phyloP scores from a whole-genome alignment of 2,329 filamentous ascomycete species.

The Exserohilum rostratum region DNA sequence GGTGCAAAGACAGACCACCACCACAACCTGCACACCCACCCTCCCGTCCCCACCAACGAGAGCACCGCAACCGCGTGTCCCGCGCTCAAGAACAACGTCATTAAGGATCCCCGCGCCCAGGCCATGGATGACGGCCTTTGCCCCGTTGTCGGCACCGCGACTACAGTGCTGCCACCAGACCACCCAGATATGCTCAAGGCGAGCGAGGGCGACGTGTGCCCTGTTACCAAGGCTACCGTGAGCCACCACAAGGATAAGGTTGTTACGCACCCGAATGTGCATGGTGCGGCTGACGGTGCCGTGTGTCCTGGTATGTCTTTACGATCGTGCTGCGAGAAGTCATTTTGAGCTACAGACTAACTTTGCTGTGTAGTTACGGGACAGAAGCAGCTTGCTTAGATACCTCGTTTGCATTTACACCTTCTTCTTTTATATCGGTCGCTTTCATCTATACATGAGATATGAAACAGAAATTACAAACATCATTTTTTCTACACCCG shows the following conservation, averaged over 20 bases:
- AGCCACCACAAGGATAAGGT: slow-evolving; percentile 54
- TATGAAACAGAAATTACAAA: too few relatives aligned
- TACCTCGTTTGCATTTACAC: not conserved
- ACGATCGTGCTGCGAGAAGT: not conserved
- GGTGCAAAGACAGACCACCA: slow-evolving; percentile 55
- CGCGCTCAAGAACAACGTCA: slow-evolving; percentile 49
- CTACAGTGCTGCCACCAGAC: slow-evolving; percentile 50
- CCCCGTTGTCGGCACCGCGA: slow-evolving; percentile 53
- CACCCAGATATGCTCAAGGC: slow-evolving; percentile 50
- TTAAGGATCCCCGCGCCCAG: slow-evolving; percentile 44
- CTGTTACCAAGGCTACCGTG: slow-evolving; percentile 53
- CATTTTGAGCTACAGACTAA: not conserved
- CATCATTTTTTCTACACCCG: too few relatives aligned
- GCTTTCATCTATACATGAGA: too few relatives aligned
- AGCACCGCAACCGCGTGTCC: slow-evolving; percentile 49
- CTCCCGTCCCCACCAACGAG: slow-evolving; percentile 40
- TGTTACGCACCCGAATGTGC: slow-evolving; percentile 49
- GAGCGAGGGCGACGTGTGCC: slow-evolving; percentile 49
- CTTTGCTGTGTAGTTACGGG: slow-evolving; percentile 37
- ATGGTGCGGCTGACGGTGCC: slow-evolving; percentile 43
- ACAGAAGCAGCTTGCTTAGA: slow-evolving; percentile 30
- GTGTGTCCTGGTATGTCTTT: slow-evolving; percentile 46
- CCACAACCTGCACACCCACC: slow-evolving; percentile 52
- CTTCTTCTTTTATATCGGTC: not conserved
- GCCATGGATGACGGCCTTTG: slow-evolving; percentile 53